These are phyloP conservation scores for Trichosporon asahii DNA, from an alignment of 1,284 basidiomycete species.

Conservation along the genomic window DNA sequence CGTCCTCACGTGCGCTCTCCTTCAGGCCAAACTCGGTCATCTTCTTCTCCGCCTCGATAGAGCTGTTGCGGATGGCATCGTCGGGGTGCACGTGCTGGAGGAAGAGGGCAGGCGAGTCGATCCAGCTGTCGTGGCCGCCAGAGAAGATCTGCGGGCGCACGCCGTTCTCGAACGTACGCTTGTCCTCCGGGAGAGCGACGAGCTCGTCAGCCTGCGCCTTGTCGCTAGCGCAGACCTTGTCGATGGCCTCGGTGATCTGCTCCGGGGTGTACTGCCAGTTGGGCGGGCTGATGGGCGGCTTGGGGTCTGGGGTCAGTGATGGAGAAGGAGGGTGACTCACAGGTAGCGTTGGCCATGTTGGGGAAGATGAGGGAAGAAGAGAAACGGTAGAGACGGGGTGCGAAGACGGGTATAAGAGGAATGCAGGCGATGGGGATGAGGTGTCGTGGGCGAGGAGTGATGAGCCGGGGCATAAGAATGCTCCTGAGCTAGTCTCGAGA, in stretches of 20 bases:
- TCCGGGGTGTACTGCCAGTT: conserved; percentile 21
- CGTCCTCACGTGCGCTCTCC: conserved; percentile 21
- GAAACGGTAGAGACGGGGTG: not conserved
- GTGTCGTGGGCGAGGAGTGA: not conserved
- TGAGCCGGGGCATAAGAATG: not conserved
- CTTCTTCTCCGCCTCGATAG: conserved; percentile 22
- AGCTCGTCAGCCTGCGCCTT: conserved; percentile 17
- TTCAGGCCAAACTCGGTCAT: conserved; percentile 21
- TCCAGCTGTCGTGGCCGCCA: conserved; percentile 12
- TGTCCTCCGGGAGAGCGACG: conserved; percentile 20
- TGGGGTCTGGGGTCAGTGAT: conserved; percentile 15
- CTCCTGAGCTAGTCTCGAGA: not conserved
- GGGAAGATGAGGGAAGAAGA: not conserved
- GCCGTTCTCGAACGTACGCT: conserved; percentile 24
- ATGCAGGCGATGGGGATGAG: not conserved
- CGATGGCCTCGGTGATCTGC: conserved; percentile 11
- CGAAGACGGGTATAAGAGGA: not conserved
- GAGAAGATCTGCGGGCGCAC: conserved; percentile 17
- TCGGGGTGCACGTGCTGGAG: conserved; percentile 24
- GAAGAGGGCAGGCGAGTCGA: conserved; percentile 18
- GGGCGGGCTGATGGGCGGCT: conserved; percentile 21
- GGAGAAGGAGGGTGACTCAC: not conserved
- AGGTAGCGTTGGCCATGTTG: not conserved
- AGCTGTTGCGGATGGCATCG: conserved; percentile 21
- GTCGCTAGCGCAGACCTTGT: conserved; percentile 14